phyloP scores from a whole-genome alignment of 2,329 filamentous ascomycete genomes.

The Knufia petricola region DNA sequence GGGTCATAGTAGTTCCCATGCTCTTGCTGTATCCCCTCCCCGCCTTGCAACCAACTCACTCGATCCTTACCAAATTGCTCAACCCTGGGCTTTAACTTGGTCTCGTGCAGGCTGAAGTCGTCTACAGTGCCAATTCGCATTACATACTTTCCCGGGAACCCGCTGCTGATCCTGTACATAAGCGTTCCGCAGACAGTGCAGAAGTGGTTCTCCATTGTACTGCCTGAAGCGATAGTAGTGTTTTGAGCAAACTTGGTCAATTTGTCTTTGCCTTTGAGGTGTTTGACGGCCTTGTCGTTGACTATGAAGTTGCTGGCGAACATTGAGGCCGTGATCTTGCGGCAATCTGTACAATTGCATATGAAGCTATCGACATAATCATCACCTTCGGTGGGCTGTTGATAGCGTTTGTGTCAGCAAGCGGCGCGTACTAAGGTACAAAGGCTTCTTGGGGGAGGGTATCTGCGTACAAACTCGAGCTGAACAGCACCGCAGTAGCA shows the following conservation, averaged over 20 bases:
- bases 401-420: background rate
- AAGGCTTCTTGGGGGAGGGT: background rate
- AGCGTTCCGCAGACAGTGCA: constrained; percentile 51
- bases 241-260: constrained; percentile 40
- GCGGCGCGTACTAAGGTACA: background rate
- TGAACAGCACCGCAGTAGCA: constrained; percentile 51
- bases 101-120: constrained; percentile 50
- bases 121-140: constrained; percentile 53
- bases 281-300: constrained; percentile 35
- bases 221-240: constrained; percentile 39
- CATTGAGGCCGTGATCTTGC: constrained; percentile 54
- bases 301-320: constrained; percentile 52
- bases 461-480: constrained; percentile 41
- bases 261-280: constrained; percentile 44
- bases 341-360: constrained; percentile 54
- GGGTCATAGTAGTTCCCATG: background rate
- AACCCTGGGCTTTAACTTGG: constrained; percentile 43
- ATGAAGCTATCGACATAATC: constrained; percentile 44
- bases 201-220: constrained; percentile 53
- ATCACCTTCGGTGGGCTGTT: constrained; percentile 37
- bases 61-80: constrained; percentile 47
- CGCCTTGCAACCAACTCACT: constrained; percentile 39
- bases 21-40: constrained; percentile 26
- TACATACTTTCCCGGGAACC: constrained; percentile 40
- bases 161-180: constrained; percentile 46